Evolutionary conservation across 352 stramenopile genomes (phyloP).

Genomic region (Aphanomyces euteiches): DNA sequence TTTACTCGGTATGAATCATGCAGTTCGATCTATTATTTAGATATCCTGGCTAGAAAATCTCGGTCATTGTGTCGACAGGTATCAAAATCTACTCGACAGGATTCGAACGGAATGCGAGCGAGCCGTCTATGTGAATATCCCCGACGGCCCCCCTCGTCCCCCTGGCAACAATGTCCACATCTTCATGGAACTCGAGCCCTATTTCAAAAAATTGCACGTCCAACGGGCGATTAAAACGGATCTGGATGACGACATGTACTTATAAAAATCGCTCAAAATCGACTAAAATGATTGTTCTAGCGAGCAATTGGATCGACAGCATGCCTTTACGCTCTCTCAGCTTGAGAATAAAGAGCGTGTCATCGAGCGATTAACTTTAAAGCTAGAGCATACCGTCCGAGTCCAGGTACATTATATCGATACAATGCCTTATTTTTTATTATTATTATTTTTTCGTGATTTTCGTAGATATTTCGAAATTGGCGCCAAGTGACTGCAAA

Average conservation of each 20-base stretch:
- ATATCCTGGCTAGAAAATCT: conserved; percentile 24
- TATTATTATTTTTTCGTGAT: too few relatives aligned
- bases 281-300: conserved; percentile 8
- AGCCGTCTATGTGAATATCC: conserved; percentile 43
- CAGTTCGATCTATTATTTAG: neutral
- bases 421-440: too few relatives aligned
- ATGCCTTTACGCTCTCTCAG: conserved; percentile 53
- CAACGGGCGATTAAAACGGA: conserved; percentile 40
- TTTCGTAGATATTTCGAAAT: too few relatives aligned
- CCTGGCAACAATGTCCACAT: conserved; percentile 13
- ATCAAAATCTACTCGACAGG: conserved; percentile 41
- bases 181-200: conserved; percentile 43
- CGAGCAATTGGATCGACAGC: conserved; percentile 41
- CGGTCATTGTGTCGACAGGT: conserved; percentile 47
- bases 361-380: conserved; percentile 51
- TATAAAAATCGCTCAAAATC: neutral
- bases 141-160: neutral
- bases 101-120: conserved; percentile 40
- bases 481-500: too few relatives aligned
- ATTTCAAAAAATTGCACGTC: conserved; percentile 54
- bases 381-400: conserved; percentile 49
- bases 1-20: conserved; percentile 35
- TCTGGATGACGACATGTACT: conserved; percentile 41
- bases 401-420: conserved; percentile 33
- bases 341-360: conserved; percentile 61